A percentile compares a stretch with the other conserved stretches of the same genome.
Conservation (phyloP, 345 rosid genomes). For the Ailanthus altissimus region DNA sequence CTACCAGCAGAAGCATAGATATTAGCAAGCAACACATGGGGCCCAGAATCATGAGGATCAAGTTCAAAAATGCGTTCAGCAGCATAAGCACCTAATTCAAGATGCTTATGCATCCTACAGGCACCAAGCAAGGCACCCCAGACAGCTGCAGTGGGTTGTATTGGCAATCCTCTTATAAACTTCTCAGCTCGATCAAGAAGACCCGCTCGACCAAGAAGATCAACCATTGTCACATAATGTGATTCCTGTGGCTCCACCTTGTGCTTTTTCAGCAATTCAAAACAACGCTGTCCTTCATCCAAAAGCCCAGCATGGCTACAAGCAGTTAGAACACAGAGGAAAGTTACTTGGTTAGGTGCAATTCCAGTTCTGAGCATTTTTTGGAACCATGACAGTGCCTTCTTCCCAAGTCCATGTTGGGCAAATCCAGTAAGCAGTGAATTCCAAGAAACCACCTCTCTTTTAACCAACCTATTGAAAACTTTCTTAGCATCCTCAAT, state of each 20-base stretch:
- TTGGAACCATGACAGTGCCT: slow-evolving; percentile 42
- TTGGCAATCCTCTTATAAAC: slow-evolving; percentile 57
- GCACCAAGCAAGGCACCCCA: slow-evolving; percentile 71
- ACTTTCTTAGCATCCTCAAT: slow-evolving; percentile 54
- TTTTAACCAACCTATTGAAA: slow-evolving; percentile 48
- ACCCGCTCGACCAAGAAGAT: slow-evolving; percentile 73
- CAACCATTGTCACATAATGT: slow-evolving; percentile 59
- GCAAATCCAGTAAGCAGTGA: slow-evolving; percentile 57
- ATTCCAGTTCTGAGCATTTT: slow-evolving; percentile 46
- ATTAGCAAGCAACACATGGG: slow-evolving; percentile 57
- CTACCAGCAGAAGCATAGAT: slow-evolving; percentile 63
- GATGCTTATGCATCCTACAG: slow-evolving; percentile 68
- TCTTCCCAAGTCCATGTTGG: slow-evolving; percentile 52
- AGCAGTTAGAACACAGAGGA: slow-evolving; percentile 60
- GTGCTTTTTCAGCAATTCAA: slow-evolving; percentile 50
- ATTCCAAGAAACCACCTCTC: slow-evolving; percentile 64
- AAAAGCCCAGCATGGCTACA: slow-evolving; percentile 71
- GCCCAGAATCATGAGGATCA: slow-evolving; percentile 57
- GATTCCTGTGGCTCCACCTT: slow-evolving; percentile 40
- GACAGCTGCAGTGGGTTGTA: slow-evolving; percentile 53
- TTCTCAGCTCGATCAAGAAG: slow-evolving; percentile 44
- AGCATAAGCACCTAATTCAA: slow-evolving; percentile 57
- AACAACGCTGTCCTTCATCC: slow-evolving; percentile 51
- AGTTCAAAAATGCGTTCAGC: slow-evolving; percentile 56
- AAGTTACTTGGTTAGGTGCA: slow-evolving; percentile 56